Evolutionary conservation across 2,329 filamentous ascomycete genomes (phyloP), one percentile per base, ranked within the genome.

Genomic region (Colletotrichum spaethianum): DNA sequence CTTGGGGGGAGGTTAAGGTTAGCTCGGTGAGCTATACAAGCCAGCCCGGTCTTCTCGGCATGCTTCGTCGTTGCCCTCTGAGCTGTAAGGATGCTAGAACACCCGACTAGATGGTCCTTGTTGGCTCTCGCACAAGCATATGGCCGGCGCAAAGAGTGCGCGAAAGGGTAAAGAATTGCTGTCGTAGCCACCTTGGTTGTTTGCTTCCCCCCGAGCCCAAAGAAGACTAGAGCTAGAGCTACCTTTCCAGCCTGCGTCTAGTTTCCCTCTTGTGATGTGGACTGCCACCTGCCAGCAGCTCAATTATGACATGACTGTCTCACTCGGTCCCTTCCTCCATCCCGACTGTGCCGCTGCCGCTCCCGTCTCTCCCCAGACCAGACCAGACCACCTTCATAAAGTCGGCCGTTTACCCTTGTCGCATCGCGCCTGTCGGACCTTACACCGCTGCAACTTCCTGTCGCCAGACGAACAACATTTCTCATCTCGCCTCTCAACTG

Each of bases 281-380:
- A 65, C 52, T 60, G 57, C 36, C 28, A 8, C 40, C 50, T 63
- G 28, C 57, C 63, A 67, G 23, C 63, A 61, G 50, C 56, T 40
- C 33, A 20, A 72, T 69, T 70, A 72, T 72, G 70, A 70, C 70
- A 70, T 72, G 70, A 61, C 65, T 72, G 70, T 72, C 65, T 72
- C 69, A 72, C 46, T 64, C 52, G 46, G 48, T 9, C 59, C 44
- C 7, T 65, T 65, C 48, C 61, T 33, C 8, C 48, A 63, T 44
- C 16, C 61, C 61, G 61, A 63, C 38, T 63, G 33, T 53, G 48
- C 61, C 61, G 46, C 38, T 52, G 26, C n/a, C 16, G 18, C 59
- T 46, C 40, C 53, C 57, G 11, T 31, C 38, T 63, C 48, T 53
- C 40, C 57, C 50, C 56, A 70, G 53, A 23, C 46, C 56, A 70